Conservation (phyloP, 1,284 basidiomycete genomes). For the Moniliophthora roreri region DNA sequence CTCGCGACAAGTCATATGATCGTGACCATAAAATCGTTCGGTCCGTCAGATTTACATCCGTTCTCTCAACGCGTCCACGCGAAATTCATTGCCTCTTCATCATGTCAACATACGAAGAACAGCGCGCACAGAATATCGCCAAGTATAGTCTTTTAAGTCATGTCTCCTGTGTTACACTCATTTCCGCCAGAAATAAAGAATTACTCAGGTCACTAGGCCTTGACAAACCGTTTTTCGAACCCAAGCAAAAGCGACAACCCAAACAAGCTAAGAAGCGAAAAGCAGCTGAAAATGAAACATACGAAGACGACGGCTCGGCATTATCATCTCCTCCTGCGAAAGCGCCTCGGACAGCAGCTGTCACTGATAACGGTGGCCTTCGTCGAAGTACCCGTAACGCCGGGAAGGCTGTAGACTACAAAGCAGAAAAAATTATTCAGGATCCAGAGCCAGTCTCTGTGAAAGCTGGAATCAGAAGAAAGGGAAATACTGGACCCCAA, state of each 20-base stretch:
- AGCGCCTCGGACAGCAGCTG: constrained; percentile 27
- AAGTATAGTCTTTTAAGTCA: background rate
- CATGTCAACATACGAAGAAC: background rate
- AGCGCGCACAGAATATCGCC: background rate
- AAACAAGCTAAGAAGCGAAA: constrained; percentile 22
- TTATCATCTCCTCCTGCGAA: constrained; percentile 18
- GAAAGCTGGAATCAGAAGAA: constrained; percentile 32
- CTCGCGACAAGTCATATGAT: too few species aligned
- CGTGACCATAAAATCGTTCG: too few species aligned
- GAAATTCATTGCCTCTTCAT: background rate
- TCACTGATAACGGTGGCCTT: constrained; percentile 23
- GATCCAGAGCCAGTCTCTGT: constrained; percentile 35
- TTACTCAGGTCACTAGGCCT: constrained; percentile 44
- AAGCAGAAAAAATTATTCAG: constrained; percentile 32
- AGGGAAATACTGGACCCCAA: constrained; percentile 35
- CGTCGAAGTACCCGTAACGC: constrained; percentile 67
- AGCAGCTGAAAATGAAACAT: constrained; percentile 17
- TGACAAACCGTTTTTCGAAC: constrained; percentile 45
- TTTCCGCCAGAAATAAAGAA: constrained; percentile 37
- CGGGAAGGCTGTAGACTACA: constrained; percentile 59
- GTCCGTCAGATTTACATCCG: too few species aligned
- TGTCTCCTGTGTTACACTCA: background rate
- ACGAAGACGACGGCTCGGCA: constrained; percentile 26
- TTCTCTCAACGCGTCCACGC: background rate
- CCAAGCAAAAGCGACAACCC: constrained; percentile 35